Conservation (phyloP, 148 eudicot species). For the Chenopodium quinoa region DNA sequence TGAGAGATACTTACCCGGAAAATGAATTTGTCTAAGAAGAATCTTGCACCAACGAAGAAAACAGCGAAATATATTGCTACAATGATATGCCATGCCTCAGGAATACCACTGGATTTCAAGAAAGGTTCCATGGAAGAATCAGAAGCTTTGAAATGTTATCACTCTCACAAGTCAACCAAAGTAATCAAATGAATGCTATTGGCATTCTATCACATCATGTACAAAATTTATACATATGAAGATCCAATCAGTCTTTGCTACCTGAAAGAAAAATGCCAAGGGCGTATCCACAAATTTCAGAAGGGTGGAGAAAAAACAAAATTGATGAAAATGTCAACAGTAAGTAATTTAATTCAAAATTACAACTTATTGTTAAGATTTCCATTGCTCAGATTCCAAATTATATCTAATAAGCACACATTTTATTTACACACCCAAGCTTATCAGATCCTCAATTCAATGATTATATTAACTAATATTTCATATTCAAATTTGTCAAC, state of each 20-base stretch:
- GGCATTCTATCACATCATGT: background rate
- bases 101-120: slow-evolving; percentile 34
- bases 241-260: background rate
- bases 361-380: background rate
- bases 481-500: background rate
- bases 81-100: slow-evolving; percentile 52
- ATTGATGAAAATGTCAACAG: background rate
- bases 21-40: slow-evolving; percentile 66
- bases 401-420: background rate
- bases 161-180: slow-evolving; percentile 1
- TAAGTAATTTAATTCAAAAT: background rate
- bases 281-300: background rate
- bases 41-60: slow-evolving; percentile 59
- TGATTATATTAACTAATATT: background rate
- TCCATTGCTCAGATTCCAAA: background rate
- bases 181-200: background rate
- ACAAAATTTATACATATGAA: background rate
- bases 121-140: slow-evolving; percentile 52
- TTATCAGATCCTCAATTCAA: background rate
- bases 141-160: background rate
- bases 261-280: slow-evolving; percentile 9
- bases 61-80: slow-evolving; percentile 56
- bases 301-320: background rate
- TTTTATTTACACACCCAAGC: background rate
- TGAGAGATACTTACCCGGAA: slow-evolving; percentile 61